A percentile compares a stretch with the other conserved stretches of the same genome.
These are phyloP conservation scores for Picochlorum sp. DNA, from an alignment of 139 green algal genomes.

Conservation along the genomic window DNA sequence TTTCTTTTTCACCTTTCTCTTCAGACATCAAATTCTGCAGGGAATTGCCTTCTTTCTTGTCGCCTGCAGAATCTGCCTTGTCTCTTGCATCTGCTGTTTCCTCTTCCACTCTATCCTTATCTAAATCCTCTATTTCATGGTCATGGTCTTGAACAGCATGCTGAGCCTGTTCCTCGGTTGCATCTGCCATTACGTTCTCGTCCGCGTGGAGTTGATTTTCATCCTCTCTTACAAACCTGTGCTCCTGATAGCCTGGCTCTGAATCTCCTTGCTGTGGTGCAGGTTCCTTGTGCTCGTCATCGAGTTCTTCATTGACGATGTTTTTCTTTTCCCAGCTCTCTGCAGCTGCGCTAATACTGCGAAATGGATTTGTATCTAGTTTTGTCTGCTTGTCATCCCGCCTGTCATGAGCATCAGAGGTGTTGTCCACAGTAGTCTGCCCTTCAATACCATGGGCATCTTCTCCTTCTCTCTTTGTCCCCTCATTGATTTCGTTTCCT, in stretches of 20 bases:
- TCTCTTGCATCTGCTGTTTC: background rate
- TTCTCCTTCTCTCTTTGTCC: slow-evolving; percentile 2
- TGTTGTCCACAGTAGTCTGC: background rate
- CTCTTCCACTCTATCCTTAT: slow-evolving; percentile 5
- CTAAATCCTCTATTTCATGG: background rate
- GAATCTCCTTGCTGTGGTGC: background rate
- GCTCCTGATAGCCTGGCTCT: background rate
- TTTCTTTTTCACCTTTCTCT: slow-evolving; percentile 4
- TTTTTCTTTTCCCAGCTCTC: slow-evolving; percentile 66
- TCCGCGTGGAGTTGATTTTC: background rate
- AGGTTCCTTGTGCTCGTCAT: slow-evolving; percentile 12
- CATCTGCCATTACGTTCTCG: background rate
- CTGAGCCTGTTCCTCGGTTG: background rate
- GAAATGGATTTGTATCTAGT: slow-evolving; percentile 52
- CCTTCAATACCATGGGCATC: background rate
- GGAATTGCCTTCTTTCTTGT: slow-evolving; percentile 14
- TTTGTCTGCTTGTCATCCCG: background rate
- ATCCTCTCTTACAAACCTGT: slow-evolving; percentile 1
- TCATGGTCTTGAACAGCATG: background rate
- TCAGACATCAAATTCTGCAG: slow-evolving; percentile 1
- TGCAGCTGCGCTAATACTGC: slow-evolving; percentile 57
- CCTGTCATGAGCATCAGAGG: background rate
- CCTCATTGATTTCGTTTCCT: slow-evolving; percentile 23
- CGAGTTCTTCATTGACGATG: slow-evolving; percentile 48
- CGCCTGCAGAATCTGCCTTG: background rate